Base-by-base conservation (phyloP, 768 basidiomycete genomes). In the Gloeostereum incarnatum region DNA sequence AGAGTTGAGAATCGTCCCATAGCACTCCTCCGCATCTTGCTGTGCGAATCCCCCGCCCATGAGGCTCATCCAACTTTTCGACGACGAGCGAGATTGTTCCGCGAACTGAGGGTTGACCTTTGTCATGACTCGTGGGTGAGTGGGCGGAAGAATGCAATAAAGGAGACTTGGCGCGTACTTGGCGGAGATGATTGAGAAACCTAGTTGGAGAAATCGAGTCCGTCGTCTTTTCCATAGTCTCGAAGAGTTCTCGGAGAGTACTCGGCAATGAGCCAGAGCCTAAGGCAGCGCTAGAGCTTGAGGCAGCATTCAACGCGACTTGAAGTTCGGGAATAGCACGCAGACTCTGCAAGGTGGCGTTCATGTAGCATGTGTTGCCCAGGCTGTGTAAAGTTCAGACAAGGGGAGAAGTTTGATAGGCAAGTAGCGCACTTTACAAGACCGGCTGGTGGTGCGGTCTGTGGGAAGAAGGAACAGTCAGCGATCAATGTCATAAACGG, bases 311-410 rank as follows among this genome's bases (percentile, higher is more conserved):
- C 16, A 97, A 68, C 0, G 88, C 85, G 1, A 68, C 55, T 51
- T 85, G 81, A 4, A 99, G 71, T 49, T 96, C 91, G 2, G 93
- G 92, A 35, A 99, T 82, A 3, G 87, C 79, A 17, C 90, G 84
- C 45, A 99, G 71, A n/a, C 86, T 81, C 63, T 99, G 96, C 1
- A 98, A 66, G 2, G 88, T 90, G 1, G 96, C 79, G 54, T 94
- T 98, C 83, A 97, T 90, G 62, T 99, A 99, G 52, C 94, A 97
- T 0, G 93, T 97, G 54, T 97, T 97, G 24, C 94, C 92, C 25
- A 93, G 63, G 51, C 75, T 78, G 45, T 40, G 35, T 27, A 7
- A 32, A 19, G 26, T 23, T 40, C 11, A 32, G 27, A 36, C 36
- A 35, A 20, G 25, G 4, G 23, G 20, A 21, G 11, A 14, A 13